These are phyloP conservation scores for Stropharia rugosoannulata DNA, from an alignment of 768 basidiomycete species.

Conservation along the genomic window DNA sequence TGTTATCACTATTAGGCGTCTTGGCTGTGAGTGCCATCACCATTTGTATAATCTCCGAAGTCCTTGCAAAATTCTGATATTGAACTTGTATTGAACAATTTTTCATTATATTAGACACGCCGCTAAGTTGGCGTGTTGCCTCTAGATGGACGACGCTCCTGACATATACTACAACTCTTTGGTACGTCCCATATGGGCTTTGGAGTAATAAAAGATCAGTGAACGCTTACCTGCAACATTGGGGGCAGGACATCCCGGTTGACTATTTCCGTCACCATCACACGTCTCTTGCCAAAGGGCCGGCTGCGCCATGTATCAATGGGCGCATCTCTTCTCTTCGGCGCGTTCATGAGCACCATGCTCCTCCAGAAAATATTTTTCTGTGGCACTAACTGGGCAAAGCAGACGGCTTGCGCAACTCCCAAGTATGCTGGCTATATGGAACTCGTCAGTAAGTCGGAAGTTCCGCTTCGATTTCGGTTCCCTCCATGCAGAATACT, in stretches of 20 bases:
- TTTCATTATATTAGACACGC: not conserved
- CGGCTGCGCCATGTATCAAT: not conserved
- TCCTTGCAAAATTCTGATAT: not conserved
- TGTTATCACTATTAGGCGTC: not conserved
- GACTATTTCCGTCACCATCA: conserved; percentile 1
- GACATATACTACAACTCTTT: conserved; percentile 1
- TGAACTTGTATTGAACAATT: not conserved
- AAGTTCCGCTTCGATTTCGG: not conserved
- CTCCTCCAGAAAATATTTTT: conserved; percentile 1
- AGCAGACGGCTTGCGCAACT: not conserved
- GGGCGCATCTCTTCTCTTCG: not conserved
- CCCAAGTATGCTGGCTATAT: conserved; percentile 2
- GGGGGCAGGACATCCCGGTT: not conserved
- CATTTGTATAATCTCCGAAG: too few relatives aligned
- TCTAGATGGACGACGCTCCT: not conserved
- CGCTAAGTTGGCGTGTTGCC: not conserved
- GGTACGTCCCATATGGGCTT: not conserved
- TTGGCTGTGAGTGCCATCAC: not conserved
- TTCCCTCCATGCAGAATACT: too few relatives aligned
- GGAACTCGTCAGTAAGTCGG: conserved; percentile 6
- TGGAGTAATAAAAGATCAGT: not conserved
- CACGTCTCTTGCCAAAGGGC: not conserved
- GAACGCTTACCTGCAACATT: not conserved
- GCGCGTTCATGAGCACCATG: not conserved
- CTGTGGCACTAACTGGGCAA: not conserved